Base-by-base conservation (phyloP, 2,329 filamentous ascomycete genomes). In the Curvularia sp. region DNA sequence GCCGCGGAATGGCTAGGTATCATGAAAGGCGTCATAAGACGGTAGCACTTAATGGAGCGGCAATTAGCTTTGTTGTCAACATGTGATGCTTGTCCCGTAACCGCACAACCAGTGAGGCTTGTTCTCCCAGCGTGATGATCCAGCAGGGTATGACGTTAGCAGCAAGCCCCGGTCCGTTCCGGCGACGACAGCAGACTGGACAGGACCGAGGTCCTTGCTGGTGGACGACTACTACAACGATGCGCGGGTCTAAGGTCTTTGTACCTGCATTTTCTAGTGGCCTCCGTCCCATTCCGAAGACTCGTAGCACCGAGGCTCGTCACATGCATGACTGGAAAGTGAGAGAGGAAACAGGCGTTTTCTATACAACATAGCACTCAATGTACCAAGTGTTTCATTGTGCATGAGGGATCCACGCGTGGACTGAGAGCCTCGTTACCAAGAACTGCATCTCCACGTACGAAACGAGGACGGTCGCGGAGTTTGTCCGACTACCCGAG, bases 1-100 rank as follows among this genome's bases (percentile, higher is more conserved):
- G 74, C 74, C 74, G 74, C 74, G 73, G 74, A 75, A 64, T 63
- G 55, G 57, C 58, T 62, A 65, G 63, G 57, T 60, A 56, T 55
- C 33, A 48, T 49, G 51, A 31, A 53, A 47, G 69, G 67, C 67
- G 71, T 73, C 61, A 60, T 58, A 55, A 71, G 60, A 62, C 70
- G 70, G 58, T 63, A 68, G 50, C 47, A 49, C 49, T 44, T 58
- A 53, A 55, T 55, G 44, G 41, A 58, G 38, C 41, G 52, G 35
- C 53, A 59, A 31, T 31, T 33, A 50, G 47, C 57, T 56, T 52
- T 47, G 35, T 56, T 42, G 28, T 22, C 30, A 48, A 41, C 43
- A 42, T 22, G 26, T 48, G 33, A 28, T 56, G 42, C 43, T 22
- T 26, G 18, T 42, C 22, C 48, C 44, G 33, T 35, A 49, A 18